Base-by-base conservation (phyloP, 2,329 filamentous ascomycete genomes). In the Fusarium longipes region DNA sequence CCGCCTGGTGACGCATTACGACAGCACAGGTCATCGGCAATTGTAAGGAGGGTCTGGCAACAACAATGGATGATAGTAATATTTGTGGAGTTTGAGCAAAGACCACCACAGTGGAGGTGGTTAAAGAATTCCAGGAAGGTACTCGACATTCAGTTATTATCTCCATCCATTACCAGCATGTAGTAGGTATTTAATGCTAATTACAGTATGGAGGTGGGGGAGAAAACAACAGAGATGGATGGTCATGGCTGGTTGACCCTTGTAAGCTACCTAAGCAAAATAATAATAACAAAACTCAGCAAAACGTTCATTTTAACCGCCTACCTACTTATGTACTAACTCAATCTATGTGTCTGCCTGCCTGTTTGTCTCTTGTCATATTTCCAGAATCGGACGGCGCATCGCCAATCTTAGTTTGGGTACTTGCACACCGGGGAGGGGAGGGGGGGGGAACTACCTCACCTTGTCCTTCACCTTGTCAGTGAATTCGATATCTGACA, bases 351-450 rank as follows among this genome's bases (percentile, higher is more conserved):
- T 24, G 30, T 17, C 32, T 32, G 18, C 20, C 24, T 40, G 22
- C 15, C 38, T 50, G n/a, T n/a, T n/a, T 39, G 56, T 57, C 66
- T 66, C 50, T 48, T 62, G 48, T 47, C 53, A 49, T 33, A 57
- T 69, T 70, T 53, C 57, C 38, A 53, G 63, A 67, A 67, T 57
- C 57, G 58, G 49, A 50, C 49, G 51, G 30, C 48, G 57, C 59
- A 69, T 72, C 70, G 65, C 69, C 60, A 65, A 60, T 57, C 62
- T 62, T 68, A 54, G 39, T 15, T 45, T 53, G 17, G n/a, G 24
- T 43, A 24, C 53, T 44, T 53, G 57, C 53, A 50, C 63, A 65
- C 53, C 49, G 50, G 60, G 49, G 36, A 18, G n/a, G 22, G 20
- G 33, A 24, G 17, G 18, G 33, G 20, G 33, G 25, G 47, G 47